Percentiles rank a stretch among this genome's conserved stretches.
Conservation (phyloP, 768 basidiomycete genomes). For the Podaxis sp. region DNA sequence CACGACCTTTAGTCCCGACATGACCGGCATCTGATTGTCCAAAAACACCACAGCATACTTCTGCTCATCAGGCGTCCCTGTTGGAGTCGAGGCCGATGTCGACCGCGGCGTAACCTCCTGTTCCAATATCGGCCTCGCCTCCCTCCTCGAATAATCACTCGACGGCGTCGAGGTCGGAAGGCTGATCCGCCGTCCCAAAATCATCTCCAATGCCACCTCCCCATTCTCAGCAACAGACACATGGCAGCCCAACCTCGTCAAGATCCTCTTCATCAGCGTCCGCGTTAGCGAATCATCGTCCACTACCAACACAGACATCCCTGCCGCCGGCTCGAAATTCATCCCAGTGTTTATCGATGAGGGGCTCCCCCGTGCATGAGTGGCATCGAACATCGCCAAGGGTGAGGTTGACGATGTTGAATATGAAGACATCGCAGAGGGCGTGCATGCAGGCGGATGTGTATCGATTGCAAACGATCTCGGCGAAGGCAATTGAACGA, state of each 20-base stretch:
- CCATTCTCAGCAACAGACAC: conserved; percentile 88
- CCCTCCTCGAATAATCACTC: conserved; percentile 33
- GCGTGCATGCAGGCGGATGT: conserved; percentile 23
- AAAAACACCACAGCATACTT: conserved; percentile 51
- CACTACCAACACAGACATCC: conserved; percentile 71
- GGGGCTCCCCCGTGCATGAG: conserved; percentile 37
- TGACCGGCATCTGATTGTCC: conserved; percentile 82
- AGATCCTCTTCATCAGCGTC: conserved; percentile 75
- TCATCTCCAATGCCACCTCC: conserved; percentile 70
- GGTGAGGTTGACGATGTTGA: conserved; percentile 28
- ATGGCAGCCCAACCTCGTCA: conserved; percentile 74
- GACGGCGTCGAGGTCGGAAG: conserved; percentile 34
- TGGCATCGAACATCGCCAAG: conserved; percentile 38
- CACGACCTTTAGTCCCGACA: conserved; percentile 73
- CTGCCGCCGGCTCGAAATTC: conserved; percentile 41
- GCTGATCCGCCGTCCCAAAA: conserved; percentile 42
- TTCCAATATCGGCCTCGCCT: conserved; percentile 38
- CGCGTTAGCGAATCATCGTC: conserved; percentile 84
- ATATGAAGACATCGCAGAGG: conserved; percentile 24
- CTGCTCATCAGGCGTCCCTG: conserved; percentile 27
- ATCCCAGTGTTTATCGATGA: conserved; percentile 35
- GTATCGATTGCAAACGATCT: conserved; percentile 31
- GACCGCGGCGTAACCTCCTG: conserved; percentile 22
- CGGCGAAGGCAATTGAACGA: conserved; percentile 36
- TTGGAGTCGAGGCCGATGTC: conserved; percentile 14